Conservation (phyloP, 371 early-diverging fungal species). For the Neoconidiobolus thromboides region DNA sequence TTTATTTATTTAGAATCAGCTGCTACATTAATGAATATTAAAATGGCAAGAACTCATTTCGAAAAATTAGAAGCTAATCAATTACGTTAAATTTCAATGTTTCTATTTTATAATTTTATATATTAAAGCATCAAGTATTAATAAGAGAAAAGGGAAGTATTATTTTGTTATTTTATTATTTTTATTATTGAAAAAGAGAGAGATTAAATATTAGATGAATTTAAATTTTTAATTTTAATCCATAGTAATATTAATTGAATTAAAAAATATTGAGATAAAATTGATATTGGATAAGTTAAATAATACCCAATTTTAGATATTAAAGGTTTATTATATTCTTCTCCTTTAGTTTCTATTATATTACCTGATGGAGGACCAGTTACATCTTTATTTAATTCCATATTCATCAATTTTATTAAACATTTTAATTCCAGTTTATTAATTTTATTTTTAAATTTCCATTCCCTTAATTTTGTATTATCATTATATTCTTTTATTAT, state of each 20-base stretch:
- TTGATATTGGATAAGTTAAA: too few species aligned
- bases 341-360: too few species aligned
- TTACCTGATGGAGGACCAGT: too few species aligned
- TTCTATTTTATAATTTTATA: neutral
- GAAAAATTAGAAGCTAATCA: slow-evolving; percentile 49
- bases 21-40: slow-evolving; percentile 65
- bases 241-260: too few species aligned
- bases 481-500: neutral
- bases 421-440: neutral
- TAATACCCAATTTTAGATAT: too few species aligned
- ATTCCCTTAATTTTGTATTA: neutral
- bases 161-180: neutral
- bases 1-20: slow-evolving; percentile 40
- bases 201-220: neutral
- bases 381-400: neutral
- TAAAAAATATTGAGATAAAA: too few species aligned
- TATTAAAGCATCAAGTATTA: neutral
- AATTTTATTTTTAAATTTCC: neutral
- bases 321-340: too few species aligned
- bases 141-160: neutral
- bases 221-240: neutral
- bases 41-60: slow-evolving; percentile 69
- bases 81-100: slow-evolving; percentile 8
- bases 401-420: neutral
- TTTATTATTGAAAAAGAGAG: neutral